Base-by-base conservation (phyloP, 371 early-diverging fungal species). In the Phascolomyces articulosus region DNA sequence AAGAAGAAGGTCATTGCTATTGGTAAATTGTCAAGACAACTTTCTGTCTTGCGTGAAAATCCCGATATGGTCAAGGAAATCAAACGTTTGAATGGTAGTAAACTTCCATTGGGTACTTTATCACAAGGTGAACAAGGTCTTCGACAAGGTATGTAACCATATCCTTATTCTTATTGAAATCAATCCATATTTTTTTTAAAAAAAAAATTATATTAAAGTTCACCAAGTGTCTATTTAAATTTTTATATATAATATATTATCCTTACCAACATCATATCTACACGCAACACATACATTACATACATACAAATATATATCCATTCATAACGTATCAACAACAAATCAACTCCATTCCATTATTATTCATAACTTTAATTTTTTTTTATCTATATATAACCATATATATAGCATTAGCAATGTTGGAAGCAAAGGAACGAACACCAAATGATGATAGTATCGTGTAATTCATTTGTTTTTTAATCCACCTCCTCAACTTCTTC, bases 1-100 rank as follows among this genome's bases (percentile, higher is more conserved):
- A 74, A 73, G 59, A 71, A 69, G 60, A 79, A 79, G 44, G 77
- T 79, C 27, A 58, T 79, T 31, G 80, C 77, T 40, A 77, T 79
- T 57, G 80, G 80, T 40, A 67, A 65, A 60, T 62, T 79, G 62
- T 74, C 80, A 53, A 66, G 72, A 60, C 65, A 64, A 11, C 75
- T 74, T 40, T 58, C 66, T n/a, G 73, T 73, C 8, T 55, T 79
- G 28, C 70, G 66, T 51, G 73, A 72, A 44, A 67, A 79, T 16
- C 71, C 80, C 26, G 68, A 76, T 15, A 55, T 79, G 56, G 70
- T 79, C 24, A 63, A 72, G 47, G 74, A 79, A 63, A 58, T 79
- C 49, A 79, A 79, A 59, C 55, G 60, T 0, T 23, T 76, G 51
- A 68, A 67, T 15, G 70, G 72, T 62, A 70, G 70, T 20, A 76